Evolutionary conservation across 2,329 filamentous ascomycete species (phyloP).

Genomic region (Trichoderma endophyticum): DNA sequence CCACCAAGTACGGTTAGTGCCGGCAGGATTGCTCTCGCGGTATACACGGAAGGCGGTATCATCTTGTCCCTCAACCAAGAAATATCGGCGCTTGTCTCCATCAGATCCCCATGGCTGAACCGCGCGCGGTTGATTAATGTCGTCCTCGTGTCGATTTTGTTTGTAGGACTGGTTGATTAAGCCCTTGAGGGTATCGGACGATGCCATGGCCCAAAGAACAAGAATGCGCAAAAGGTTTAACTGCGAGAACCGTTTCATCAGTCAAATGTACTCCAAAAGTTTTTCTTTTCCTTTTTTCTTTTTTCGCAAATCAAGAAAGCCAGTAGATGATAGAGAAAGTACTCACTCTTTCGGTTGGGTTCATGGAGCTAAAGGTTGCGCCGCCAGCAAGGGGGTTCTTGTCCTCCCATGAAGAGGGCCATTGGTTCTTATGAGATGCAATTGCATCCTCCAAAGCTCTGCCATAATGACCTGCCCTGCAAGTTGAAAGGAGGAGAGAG

Average conservation of each 20-base stretch:
- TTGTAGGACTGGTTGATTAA: slow-evolving; percentile 89
- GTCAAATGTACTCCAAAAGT: background rate
- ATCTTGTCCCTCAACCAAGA: slow-evolving; percentile 87
- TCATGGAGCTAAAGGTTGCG: slow-evolving; percentile 78
- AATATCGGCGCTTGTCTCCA: slow-evolving; percentile 89
- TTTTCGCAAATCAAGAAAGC: background rate
- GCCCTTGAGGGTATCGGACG: slow-evolving; percentile 76
- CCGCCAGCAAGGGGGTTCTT: slow-evolving; percentile 80
- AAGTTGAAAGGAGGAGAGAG: slow-evolving; percentile 13
- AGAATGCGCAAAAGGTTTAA: slow-evolving; percentile 79
- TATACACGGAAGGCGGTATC: slow-evolving; percentile 94
- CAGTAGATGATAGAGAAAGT: background rate
- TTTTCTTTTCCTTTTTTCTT: too few relatives aligned
- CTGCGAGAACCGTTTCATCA: slow-evolving; percentile 43
- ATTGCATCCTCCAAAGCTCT: slow-evolving; percentile 93
- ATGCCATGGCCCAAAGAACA: slow-evolving; percentile 83
- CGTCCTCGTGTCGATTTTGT: slow-evolving; percentile 74
- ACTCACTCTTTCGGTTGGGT: slow-evolving; percentile 73
- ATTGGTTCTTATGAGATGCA: slow-evolving; percentile 79
- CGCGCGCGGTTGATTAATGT: slow-evolving; percentile 79
- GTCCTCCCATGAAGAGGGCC: slow-evolving; percentile 78
- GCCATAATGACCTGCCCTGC: slow-evolving; percentile 84
- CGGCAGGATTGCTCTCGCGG: slow-evolving; percentile 81
- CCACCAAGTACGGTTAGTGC: slow-evolving; percentile 79
- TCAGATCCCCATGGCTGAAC: slow-evolving; percentile 90